A percentile compares a stretch with the other conserved stretches of the same genome.
phyloP scores from a whole-genome alignment of 2,329 filamentous ascomycete genomes.

The Clarireedia sp. region DNA sequence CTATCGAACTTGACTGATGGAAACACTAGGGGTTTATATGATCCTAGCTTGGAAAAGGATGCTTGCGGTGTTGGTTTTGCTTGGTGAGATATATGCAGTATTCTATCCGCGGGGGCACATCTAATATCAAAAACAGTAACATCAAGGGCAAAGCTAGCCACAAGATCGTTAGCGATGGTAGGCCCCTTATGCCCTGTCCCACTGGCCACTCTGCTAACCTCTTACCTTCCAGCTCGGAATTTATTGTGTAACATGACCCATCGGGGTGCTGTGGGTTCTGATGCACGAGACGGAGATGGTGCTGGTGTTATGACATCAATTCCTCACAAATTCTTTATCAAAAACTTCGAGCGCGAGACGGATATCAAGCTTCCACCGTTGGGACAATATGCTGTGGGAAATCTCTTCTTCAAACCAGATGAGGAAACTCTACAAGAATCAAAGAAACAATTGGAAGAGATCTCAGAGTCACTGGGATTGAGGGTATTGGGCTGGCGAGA shows the following conservation, averaged over 20 bases:
- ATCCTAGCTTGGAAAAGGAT: constrained; percentile 95
- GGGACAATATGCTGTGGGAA: constrained; percentile 94
- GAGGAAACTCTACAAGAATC: constrained; percentile 83
- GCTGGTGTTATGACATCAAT: constrained; percentile 99
- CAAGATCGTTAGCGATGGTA: constrained; percentile 98
- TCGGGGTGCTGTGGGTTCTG: constrained; percentile 93
- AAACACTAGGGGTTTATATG: constrained; percentile 67
- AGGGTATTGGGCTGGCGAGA: constrained; percentile 94
- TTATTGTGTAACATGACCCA: constrained; percentile 99
- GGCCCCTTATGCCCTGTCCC: constrained; percentile 13
- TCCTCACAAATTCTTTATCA: constrained; percentile 95
- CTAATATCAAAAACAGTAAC: constrained; percentile 50
- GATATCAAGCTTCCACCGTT: constrained; percentile 77
- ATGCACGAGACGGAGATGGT: constrained; percentile 95
- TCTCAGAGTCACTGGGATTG: constrained; percentile 79
- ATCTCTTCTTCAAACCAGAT: constrained; percentile 98
- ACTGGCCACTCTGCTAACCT: constrained; percentile 28
- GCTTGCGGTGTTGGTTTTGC: constrained; percentile 98
- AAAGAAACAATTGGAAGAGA: constrained; percentile 86
- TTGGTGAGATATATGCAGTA: constrained; percentile 54
- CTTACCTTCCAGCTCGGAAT: constrained; percentile 59
- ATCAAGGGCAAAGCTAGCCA: constrained; percentile 97
- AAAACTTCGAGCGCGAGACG: constrained; percentile 92
- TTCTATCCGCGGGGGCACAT: neutral
- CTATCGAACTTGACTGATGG: neutral